Evolutionary conservation across 2,329 filamentous ascomycete genomes (phyloP).

Genomic region (Pseudogymnoascus sp.): DNA sequence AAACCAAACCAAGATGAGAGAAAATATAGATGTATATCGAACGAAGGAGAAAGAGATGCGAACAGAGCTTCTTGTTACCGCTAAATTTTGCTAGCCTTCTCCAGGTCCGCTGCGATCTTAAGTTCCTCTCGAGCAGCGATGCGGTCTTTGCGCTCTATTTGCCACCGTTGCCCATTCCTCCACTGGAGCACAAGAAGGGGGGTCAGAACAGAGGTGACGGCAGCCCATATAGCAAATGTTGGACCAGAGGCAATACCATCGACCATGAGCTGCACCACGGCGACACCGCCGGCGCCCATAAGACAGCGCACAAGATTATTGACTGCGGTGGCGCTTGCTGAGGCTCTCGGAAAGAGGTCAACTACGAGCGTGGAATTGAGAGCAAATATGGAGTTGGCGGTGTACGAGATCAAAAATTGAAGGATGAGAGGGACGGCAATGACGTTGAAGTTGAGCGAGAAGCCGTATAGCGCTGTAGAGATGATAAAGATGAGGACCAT

Average conservation of each 20-base stretch:
- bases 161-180: neutral
- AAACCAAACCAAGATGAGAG: neutral
- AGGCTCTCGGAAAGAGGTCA: conserved; percentile 29
- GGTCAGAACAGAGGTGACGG: conserved; percentile 11
- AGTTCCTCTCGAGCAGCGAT: neutral
- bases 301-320: conserved; percentile 31
- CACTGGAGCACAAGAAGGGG: neutral
- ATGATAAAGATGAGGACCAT: conserved; percentile 32
- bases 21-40: neutral
- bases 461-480: conserved; percentile 31
- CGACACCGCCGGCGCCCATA: conserved; percentile 29
- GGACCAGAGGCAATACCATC: conserved; percentile 24
- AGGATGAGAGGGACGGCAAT: conserved; percentile 28
- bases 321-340: conserved; percentile 29
- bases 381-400: conserved; percentile 30
- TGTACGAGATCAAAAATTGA: conserved; percentile 30
- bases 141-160: neutral
- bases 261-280: conserved; percentile 22
- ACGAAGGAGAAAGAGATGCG: neutral
- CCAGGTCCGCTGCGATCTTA: neutral
- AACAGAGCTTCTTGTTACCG: neutral
- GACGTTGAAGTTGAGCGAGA: conserved; percentile 22
- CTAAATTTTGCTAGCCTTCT: neutral
- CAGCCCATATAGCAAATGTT: conserved; percentile 19
- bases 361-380: conserved; percentile 29